phyloP scores from a whole-genome alignment of 2,329 filamentous ascomycete species.

The Microsporum canis region DNA sequence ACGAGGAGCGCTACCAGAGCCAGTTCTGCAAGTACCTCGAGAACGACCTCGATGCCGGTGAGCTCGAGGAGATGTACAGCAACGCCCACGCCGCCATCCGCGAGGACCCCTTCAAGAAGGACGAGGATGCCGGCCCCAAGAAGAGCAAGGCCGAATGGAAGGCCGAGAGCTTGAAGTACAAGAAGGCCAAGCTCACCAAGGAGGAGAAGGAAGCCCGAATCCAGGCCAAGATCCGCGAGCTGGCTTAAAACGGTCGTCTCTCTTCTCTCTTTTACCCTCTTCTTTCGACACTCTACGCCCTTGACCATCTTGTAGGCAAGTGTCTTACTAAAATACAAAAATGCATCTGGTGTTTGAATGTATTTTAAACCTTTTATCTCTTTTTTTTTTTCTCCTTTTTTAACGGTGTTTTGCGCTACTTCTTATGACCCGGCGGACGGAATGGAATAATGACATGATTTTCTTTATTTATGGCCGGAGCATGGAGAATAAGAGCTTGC shows the following conservation, averaged over 20 bases:
- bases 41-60: conserved; percentile 90
- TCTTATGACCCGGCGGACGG: neutral
- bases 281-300: neutral
- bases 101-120: conserved; percentile 96
- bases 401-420: conserved; percentile 2
- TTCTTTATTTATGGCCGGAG: neutral
- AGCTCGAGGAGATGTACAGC: conserved; percentile 89
- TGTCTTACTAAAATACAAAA: neutral
- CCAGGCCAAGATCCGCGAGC: conserved; percentile 80
- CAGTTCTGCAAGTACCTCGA: conserved; percentile 99
- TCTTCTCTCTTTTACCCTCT: neutral
- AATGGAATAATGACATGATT: conserved; percentile 4
- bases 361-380: neutral
- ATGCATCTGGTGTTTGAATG: conserved; percentile 2
- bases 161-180: conserved; percentile 87
- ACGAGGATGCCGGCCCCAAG: conserved; percentile 59
- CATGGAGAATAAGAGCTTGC: neutral
- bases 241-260: conserved; percentile 36
- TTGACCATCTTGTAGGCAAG: neutral
- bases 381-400: neutral
- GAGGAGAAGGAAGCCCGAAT: conserved; percentile 73
- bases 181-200: conserved; percentile 62
- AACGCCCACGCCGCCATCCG: conserved; percentile 96
- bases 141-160: conserved; percentile 98
- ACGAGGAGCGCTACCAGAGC: conserved; percentile 98